Evolutionary conservation across 169 alveolate species (phyloP).

Genomic region (Plasmodium coatneyi): DNA sequence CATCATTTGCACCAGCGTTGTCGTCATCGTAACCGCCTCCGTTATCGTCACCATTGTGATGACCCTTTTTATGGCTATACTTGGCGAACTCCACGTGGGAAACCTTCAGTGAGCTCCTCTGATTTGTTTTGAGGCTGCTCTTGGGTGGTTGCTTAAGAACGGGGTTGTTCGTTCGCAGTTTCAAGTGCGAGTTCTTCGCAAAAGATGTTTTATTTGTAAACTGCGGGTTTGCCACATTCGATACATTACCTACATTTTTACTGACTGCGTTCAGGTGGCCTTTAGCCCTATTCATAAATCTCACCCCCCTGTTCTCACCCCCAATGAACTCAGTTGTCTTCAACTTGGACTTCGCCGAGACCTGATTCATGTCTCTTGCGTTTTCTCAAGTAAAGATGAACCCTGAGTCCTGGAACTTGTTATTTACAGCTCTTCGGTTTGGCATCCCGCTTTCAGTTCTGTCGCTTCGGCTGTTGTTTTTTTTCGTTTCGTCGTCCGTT

Average conservation of each 20-base stretch:
- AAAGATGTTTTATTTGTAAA: constrained; percentile 13
- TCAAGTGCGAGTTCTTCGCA: constrained; percentile 24
- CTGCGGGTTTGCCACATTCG: background rate
- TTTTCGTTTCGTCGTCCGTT: background rate
- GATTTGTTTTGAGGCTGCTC: constrained; percentile 27
- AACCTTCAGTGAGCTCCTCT: constrained; percentile 7
- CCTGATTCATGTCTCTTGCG: constrained; percentile 46
- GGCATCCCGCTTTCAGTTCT: constrained; percentile 6
- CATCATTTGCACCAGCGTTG: background rate
- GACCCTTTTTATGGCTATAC: background rate
- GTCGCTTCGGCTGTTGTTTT: background rate
- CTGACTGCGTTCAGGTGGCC: constrained; percentile 12
- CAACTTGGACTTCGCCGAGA: constrained; percentile 31
- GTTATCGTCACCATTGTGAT: background rate
- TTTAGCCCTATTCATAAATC: constrained; percentile 41
- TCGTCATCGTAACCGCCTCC: background rate
- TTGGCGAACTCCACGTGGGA: background rate
- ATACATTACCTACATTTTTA: background rate
- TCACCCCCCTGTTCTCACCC: constrained; percentile 61
- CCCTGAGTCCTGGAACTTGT: background rate
- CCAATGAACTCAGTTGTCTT: constrained; percentile 40
- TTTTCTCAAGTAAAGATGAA: background rate
- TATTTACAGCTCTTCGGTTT: background rate
- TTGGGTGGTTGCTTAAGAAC: constrained; percentile 28
- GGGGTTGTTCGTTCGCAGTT: constrained; percentile 25